A percentile compares a stretch with the other conserved stretches of the same genome.
phyloP scores from a whole-genome alignment of 495 filamentous ascomycete species.

The Daldinia loculata region DNA sequence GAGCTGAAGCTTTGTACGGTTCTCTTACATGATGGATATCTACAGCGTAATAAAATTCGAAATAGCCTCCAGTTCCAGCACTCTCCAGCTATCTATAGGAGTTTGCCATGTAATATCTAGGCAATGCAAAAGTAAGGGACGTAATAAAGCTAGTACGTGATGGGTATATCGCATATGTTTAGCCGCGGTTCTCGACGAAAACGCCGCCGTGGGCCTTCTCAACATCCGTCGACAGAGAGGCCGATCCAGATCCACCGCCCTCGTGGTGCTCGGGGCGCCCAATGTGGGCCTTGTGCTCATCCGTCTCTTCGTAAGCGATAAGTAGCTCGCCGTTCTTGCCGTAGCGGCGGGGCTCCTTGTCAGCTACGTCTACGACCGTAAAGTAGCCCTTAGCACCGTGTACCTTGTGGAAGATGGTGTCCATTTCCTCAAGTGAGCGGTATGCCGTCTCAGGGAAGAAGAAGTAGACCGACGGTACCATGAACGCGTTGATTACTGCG shows the following conservation, averaged over 20 bases:
- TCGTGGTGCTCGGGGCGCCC: slow-evolving; percentile 20
- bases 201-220: slow-evolving; percentile 38
- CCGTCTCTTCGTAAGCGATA: slow-evolving; percentile 64
- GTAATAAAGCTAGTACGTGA: not conserved
- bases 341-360: slow-evolving; percentile 70
- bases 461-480: slow-evolving; percentile 75
- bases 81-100: not conserved
- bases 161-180: slow-evolving; percentile 4
- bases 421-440: slow-evolving; percentile 79
- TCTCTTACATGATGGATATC: not conserved
- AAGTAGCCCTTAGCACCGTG: slow-evolving; percentile 60
- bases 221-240: slow-evolving; percentile 21
- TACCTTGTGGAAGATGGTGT: slow-evolving; percentile 74
- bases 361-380: slow-evolving; percentile 67
- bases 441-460: slow-evolving; percentile 81
- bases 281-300: slow-evolving; percentile 46
- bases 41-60: not conserved
- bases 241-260: slow-evolving; percentile 13
- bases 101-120: not conserved
- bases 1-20: not conserved
- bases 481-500: slow-evolving; percentile 77
- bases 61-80: not conserved
- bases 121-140: not conserved
- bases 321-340: slow-evolving; percentile 74
- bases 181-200: slow-evolving; percentile 22